These are phyloP conservation scores for Zygoascus hellenicus DNA, from an alignment of 1,139 yeast genomes.

Conservation along the genomic window DNA sequence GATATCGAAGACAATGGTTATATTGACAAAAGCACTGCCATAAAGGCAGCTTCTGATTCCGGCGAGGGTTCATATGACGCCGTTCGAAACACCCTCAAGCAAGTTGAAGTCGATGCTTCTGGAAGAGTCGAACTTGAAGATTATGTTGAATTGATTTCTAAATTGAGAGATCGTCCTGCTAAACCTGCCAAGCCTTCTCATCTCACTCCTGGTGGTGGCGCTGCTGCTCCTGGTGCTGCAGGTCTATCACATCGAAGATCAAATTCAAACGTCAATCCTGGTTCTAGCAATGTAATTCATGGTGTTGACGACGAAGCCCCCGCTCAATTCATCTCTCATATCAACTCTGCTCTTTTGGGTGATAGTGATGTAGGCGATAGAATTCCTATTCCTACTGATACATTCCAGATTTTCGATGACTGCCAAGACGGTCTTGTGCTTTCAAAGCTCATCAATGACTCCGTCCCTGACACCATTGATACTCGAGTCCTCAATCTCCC, in stretches of 20 bases:
- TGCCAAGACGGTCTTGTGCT: conserved; percentile 92
- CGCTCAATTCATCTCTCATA: conserved; percentile 91
- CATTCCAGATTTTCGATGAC: conserved; percentile 94
- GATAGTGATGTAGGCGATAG: conserved; percentile 80
- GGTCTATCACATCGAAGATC: conserved; percentile 7
- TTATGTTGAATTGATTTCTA: conserved; percentile 65
- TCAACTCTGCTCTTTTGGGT: conserved; percentile 86
- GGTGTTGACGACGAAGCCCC: conserved; percentile 97
- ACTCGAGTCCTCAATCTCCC: conserved; percentile 93
- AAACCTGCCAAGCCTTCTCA: conserved; percentile 22
- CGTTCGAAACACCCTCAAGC: conserved; percentile 87
- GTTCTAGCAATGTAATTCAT: conserved; percentile 58
- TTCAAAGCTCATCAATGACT: conserved; percentile 90
- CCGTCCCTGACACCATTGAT: conserved; percentile 97
- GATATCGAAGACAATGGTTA: conserved; percentile 94
- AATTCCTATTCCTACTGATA: conserved; percentile 88
- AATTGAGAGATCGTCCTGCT: conserved; percentile 32
- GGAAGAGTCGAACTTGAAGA: conserved; percentile 97
- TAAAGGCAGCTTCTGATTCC: conserved; percentile 71
- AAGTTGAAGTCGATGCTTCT: conserved; percentile 89
- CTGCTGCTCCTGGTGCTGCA: conserved; percentile 14
- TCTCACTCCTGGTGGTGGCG: conserved; percentile 16
- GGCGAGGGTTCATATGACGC: conserved; percentile 86
- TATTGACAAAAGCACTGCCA: conserved; percentile 85
- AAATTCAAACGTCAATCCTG: conserved; percentile 2